These are phyloP conservation scores for Elsinoe batatas DNA, from an alignment of 2,329 filamentous ascomycete genomes.

Conservation along the genomic window DNA sequence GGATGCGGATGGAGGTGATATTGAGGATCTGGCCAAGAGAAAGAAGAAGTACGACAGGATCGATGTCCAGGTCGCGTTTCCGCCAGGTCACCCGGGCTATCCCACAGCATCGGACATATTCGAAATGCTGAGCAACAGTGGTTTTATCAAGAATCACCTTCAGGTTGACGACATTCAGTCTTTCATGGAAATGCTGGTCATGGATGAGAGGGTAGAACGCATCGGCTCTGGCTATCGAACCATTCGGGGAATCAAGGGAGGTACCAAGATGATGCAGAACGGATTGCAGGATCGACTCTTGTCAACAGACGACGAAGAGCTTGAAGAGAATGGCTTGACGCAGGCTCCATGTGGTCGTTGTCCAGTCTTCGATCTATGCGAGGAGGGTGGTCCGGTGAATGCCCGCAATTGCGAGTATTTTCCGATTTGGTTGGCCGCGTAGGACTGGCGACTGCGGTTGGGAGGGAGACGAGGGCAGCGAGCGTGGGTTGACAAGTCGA, in stretches of 20 bases:
- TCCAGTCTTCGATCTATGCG: conserved; percentile 86
- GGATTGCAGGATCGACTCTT: conserved; percentile 14
- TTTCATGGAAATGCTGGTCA: conserved; percentile 78
- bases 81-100: conserved; percentile 48
- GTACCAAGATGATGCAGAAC: conserved; percentile 17
- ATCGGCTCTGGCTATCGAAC: conserved; percentile 42
- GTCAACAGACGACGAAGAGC: conserved; percentile 32
- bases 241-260: conserved; percentile 25
- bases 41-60: conserved; percentile 21
- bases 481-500: background rate
- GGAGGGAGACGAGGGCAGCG: background rate
- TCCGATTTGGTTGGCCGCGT: conserved; percentile 60
- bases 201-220: conserved; percentile 72
- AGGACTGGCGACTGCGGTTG: background rate
- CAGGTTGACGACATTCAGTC: conserved; percentile 68
- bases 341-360: conserved; percentile 86
- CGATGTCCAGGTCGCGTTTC: conserved; percentile 23
- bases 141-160: conserved; percentile 58
- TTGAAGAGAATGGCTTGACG: conserved; percentile 63
- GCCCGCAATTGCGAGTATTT: conserved; percentile 90
- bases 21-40: conserved; percentile 26
- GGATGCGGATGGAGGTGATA: conserved; percentile 18
- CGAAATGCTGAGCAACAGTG: conserved; percentile 56
- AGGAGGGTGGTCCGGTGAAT: conserved; percentile 81
- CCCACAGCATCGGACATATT: conserved; percentile 74